Evolutionary conservation across 768 basidiomycete species (phyloP), one percentile per base, ranked within the genome.

Genomic region (Kockovaella imperatae): DNA sequence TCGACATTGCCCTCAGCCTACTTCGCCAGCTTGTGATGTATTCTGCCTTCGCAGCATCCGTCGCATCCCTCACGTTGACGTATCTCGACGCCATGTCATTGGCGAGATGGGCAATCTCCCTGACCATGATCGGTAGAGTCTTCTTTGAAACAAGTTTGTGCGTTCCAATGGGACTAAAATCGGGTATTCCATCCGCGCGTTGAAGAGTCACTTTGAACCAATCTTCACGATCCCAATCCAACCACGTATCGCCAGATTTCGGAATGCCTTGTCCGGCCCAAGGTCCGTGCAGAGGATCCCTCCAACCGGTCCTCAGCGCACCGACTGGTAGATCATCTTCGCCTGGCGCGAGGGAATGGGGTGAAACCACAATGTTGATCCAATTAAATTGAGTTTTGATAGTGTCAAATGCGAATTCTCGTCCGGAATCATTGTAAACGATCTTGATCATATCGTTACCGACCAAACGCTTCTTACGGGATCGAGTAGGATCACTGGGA

Each of bases 361-460:
- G 89, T 62, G 95, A 87, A 67, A 99, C 83, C 62, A 99, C 83
- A 63, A 99, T 87, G 73, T 97, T 97, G 63, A 96, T 81, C 64
- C 93, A 96, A 67, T 96, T 91, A 76, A 93, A 99, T 64, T 87
- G 82, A 7, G 93, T 93, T 20, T 78, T 74, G 47, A 99, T 77
- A 5, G 91, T 97, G 73, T 95, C 87, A 67, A 96, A 95, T 43
- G 75, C 78, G 72, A 95, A 97, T 5, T 72, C 71, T 21, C 72
- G 59, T n/a, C 91, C 91, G 10, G 88, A 88, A 66, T 97, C 93
- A 73, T 99, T 99, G 86, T 88, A 99, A 53, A 99, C 79, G 70
- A 99, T 89, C 48, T 89, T 83, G 59, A 96, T 86, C 50, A 80
- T 87, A 74, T 96, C 93, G 71, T 99, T 99, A 29, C 95, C 95